These are phyloP conservation scores for Millerago galiae DNA, from an alignment of 805 yeast genomes.

Conservation along the genomic window DNA sequence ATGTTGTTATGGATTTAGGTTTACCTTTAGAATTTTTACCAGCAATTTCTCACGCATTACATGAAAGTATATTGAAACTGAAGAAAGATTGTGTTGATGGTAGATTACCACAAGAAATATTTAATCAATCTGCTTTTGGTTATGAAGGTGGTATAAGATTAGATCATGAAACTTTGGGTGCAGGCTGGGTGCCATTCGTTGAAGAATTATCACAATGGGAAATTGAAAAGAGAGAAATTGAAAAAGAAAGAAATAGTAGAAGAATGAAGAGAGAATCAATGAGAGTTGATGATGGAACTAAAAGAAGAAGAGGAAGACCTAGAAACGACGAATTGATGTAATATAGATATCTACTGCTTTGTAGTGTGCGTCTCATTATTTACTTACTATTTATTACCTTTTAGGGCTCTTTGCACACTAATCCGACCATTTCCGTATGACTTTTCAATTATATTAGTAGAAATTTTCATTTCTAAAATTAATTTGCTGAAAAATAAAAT, in stretches of 20 bases:
- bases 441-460: too few relatives aligned
- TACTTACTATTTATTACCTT: too few relatives aligned
- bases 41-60: conserved; percentile 80
- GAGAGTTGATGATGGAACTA: conserved; percentile 51
- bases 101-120: conserved; percentile 41
- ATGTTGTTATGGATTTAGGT: conserved; percentile 81
- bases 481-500: too few relatives aligned
- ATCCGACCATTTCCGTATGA: too few relatives aligned
- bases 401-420: too few relatives aligned
- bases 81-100: conserved; percentile 82
- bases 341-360: neutral
- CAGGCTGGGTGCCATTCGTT: conserved; percentile 79
- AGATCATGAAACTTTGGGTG: conserved; percentile 74
- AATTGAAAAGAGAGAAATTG: conserved; percentile 91
- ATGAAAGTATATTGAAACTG: conserved; percentile 69
- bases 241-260: conserved; percentile 85
- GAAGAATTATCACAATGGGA: conserved; percentile 88
- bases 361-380: too few relatives aligned
- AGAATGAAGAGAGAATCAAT: conserved; percentile 89
- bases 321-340: conserved; percentile 23
- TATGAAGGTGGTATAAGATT: conserved; percentile 59
- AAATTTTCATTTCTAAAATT: too few relatives aligned
- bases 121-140: conserved; percentile 57
- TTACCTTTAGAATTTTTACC: conserved; percentile 79
- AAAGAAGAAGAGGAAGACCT: conserved; percentile 32